Percentiles rank a stretch among this genome's conserved stretches.
Evolutionary conservation across 768 basidiomycete species (phyloP).

Genomic region (Suillus subalutaceus): DNA sequence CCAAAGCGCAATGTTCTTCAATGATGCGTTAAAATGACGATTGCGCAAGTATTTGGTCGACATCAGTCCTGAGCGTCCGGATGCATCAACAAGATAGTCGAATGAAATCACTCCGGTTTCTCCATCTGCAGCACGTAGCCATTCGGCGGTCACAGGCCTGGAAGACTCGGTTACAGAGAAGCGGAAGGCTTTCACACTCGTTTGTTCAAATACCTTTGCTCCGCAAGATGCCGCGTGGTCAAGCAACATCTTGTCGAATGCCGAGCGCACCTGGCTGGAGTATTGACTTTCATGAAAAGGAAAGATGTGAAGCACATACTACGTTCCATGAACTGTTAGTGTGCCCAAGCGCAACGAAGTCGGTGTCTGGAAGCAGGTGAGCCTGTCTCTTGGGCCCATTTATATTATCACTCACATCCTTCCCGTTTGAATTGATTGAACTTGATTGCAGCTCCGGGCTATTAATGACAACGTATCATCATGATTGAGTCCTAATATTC

Average conservation of each 20-base stretch:
- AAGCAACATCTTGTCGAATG: slow-evolving; percentile 61
- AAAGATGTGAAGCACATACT: slow-evolving; percentile 36
- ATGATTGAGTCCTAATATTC: not conserved
- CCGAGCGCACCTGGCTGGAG: slow-evolving; percentile 48
- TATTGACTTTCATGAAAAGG: not conserved
- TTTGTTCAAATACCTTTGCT: slow-evolving; percentile 50
- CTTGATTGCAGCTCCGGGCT: slow-evolving; percentile 68
- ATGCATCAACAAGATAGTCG: slow-evolving; percentile 71
- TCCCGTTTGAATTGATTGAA: slow-evolving; percentile 57
- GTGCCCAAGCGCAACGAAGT: slow-evolving; percentile 55
- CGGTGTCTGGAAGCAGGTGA: slow-evolving; percentile 46
- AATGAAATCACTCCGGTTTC: slow-evolving; percentile 58
- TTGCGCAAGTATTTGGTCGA: slow-evolving; percentile 72
- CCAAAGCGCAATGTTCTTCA: slow-evolving; percentile 80
- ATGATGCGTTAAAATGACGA: slow-evolving; percentile 64
- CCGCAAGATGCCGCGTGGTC: slow-evolving; percentile 53
- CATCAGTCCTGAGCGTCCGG: slow-evolving; percentile 72
- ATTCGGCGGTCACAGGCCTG: slow-evolving; percentile 42
- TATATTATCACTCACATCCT: slow-evolving; percentile 47
- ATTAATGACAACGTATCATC: slow-evolving; percentile 8
- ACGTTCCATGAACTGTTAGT: slow-evolving; percentile 64
- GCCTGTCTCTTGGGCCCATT: not conserved
- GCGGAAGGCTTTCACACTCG: slow-evolving; percentile 46
- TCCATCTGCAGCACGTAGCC: slow-evolving; percentile 27
- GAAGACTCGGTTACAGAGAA: slow-evolving; percentile 39